Percentiles rank a stretch among this genome's conserved stretches.
Evolutionary conservation across 176 grass and related monocot species (phyloP).

Genomic region (Oryza nivara): DNA sequence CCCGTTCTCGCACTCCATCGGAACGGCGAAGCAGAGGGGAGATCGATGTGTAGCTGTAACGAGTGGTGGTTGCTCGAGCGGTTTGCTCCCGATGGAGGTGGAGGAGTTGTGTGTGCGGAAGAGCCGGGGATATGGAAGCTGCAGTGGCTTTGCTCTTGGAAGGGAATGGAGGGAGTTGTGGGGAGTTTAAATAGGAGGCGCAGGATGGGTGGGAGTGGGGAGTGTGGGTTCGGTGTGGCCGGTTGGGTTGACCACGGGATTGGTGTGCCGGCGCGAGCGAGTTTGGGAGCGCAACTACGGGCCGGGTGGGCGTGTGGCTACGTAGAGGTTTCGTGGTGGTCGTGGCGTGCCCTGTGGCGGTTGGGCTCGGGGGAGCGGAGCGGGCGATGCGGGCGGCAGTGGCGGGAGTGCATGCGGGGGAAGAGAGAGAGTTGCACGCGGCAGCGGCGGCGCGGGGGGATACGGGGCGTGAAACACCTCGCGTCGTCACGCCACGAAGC

Average conservation of each 20-base stretch:
- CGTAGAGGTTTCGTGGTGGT: not conserved
- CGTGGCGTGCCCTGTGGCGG: slow-evolving; percentile 2
- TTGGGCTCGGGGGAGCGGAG: not conserved
- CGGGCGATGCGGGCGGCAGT: not conserved
- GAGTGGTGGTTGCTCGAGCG: not conserved
- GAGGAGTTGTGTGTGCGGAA: slow-evolving; percentile 21
- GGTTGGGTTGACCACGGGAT: not conserved
- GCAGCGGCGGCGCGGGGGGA: not conserved
- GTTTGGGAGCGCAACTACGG: not conserved
- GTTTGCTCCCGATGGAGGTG: slow-evolving; percentile 4
- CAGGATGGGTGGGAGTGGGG: not conserved
- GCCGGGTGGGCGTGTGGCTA: slow-evolving; percentile 2
- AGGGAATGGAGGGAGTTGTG: slow-evolving; percentile 16
- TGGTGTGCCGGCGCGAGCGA: not conserved
- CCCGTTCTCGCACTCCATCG: slow-evolving; percentile 40
- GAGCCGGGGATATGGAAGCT: slow-evolving; percentile 18
- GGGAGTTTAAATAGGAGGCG: slow-evolving; percentile 63
- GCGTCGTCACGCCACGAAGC: too few relatives aligned
- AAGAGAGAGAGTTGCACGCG: not conserved
- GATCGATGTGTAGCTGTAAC: not conserved
- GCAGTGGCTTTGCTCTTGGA: slow-evolving; percentile 43
- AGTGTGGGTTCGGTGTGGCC: slow-evolving; percentile 29
- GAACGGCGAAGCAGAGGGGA: not conserved
- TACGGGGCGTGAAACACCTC: not conserved
- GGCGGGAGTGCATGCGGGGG: not conserved